These are phyloP conservation scores for Pythium periplocum DNA, from an alignment of 352 stramenopile species.

Conservation along the genomic window DNA sequence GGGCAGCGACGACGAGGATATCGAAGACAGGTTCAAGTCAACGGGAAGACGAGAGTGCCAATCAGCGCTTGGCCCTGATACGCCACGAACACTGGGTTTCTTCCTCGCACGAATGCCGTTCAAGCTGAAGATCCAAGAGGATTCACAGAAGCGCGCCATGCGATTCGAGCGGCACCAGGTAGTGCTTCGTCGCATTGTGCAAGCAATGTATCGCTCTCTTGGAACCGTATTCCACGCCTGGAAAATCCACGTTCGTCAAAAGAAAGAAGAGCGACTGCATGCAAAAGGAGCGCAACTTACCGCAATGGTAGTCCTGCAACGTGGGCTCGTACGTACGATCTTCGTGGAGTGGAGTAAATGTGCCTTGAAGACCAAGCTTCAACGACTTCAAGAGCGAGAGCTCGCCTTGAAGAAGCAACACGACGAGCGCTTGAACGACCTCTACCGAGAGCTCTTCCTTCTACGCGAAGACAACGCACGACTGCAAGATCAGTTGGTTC, in stretches of 20 bases:
- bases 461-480: slow-evolving; percentile 24
- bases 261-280: slow-evolving; percentile 34
- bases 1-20: slow-evolving; percentile 6
- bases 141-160: slow-evolving; percentile 22
- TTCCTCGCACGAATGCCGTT: slow-evolving; percentile 41
- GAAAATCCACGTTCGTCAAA: slow-evolving; percentile 29
- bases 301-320: slow-evolving; percentile 44
- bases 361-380: slow-evolving; percentile 20
- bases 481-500: slow-evolving; percentile 13
- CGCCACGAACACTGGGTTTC: slow-evolving; percentile 32
- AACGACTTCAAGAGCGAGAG: slow-evolving; percentile 6
- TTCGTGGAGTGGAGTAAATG: slow-evolving; percentile 53
- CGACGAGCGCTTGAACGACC: slow-evolving; percentile 25
- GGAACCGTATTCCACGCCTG: slow-evolving; percentile 53
- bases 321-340: slow-evolving; percentile 34
- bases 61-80: not conserved
- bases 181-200: slow-evolving; percentile 42
- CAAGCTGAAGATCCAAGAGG: slow-evolving; percentile 33
- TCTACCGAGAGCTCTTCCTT: slow-evolving; percentile 36
- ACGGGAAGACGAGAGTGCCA: not conserved
- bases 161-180: slow-evolving; percentile 37
- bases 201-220: slow-evolving; percentile 45
- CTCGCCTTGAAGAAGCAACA: slow-evolving; percentile 18
- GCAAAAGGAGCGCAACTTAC: slow-evolving; percentile 48
- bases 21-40: slow-evolving; percentile 1